phyloP scores from a whole-genome alignment of 202 grass and related monocot genomes.

The Setaria italica region DNA sequence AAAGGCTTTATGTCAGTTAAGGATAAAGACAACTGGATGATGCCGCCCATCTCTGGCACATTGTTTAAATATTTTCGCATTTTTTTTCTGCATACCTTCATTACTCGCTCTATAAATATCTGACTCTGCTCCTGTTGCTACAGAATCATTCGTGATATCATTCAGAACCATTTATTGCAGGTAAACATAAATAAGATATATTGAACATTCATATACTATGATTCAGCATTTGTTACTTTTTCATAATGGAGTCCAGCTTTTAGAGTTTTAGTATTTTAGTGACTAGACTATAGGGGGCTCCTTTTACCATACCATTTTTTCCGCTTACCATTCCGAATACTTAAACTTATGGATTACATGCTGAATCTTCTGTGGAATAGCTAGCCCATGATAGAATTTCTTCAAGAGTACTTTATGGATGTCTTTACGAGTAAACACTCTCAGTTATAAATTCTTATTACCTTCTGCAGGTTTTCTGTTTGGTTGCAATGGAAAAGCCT shows the following conservation, averaged over 20 bases:
- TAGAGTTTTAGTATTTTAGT: constrained; percentile 20
- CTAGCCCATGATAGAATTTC: constrained; percentile 22
- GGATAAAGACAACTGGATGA: not conserved
- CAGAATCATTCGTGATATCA: constrained; percentile 99
- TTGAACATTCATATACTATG: constrained; percentile 2
- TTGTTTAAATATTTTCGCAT: not conserved
- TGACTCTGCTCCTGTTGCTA: constrained; percentile 56
- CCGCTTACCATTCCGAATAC: constrained; percentile 25
- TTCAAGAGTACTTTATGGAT: constrained; percentile 17
- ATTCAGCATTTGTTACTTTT: constrained; percentile 14
- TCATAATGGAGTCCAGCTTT: not conserved
- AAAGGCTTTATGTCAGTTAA: not conserved
- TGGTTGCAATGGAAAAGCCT: constrained; percentile 99
- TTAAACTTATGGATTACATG: constrained; percentile 12
- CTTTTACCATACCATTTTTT: not conserved
- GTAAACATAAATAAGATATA: constrained; percentile 53
- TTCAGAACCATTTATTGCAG: constrained; percentile 99
- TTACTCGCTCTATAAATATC: constrained; percentile 32
- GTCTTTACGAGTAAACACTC: constrained; percentile 1
- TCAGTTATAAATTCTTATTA: constrained; percentile 33
- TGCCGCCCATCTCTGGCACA: not conserved
- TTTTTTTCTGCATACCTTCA: not conserved
- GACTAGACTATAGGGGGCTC: not conserved
- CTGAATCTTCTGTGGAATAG: constrained; percentile 26
- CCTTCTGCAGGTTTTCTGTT: constrained; percentile 90